These are phyloP conservation scores for Shiraia sp. DNA, from an alignment of 2,329 filamentous ascomycete species.

Conservation along the genomic window DNA sequence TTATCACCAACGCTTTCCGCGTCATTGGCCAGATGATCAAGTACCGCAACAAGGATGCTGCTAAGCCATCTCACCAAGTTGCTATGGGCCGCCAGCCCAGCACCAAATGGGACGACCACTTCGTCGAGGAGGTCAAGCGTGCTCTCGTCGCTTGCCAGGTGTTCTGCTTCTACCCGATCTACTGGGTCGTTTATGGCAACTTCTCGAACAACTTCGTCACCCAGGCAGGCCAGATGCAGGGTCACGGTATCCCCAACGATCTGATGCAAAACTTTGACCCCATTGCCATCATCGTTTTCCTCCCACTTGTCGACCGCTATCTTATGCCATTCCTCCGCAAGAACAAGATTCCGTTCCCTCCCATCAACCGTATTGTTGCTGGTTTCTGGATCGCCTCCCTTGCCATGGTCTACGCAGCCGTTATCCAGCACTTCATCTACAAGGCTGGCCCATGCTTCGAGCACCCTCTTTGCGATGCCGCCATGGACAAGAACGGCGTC, in stretches of 20 bases:
- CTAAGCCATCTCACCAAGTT: constrained; percentile 68
- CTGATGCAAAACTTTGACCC: constrained; percentile 54
- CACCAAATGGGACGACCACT: constrained; percentile 68
- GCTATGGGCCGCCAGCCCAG: constrained; percentile 52
- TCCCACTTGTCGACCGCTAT: constrained; percentile 49
- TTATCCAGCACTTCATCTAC: constrained; percentile 64
- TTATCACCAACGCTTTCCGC: constrained; percentile 57
- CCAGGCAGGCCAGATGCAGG: constrained; percentile 49
- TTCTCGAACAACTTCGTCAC: constrained; percentile 52
- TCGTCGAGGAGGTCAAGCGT: constrained; percentile 73
- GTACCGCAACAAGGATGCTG: constrained; percentile 60
- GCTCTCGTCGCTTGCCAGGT: constrained; percentile 69
- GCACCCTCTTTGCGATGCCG: constrained; percentile 40
- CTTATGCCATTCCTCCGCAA: constrained; percentile 51
- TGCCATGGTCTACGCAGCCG: constrained; percentile 59
- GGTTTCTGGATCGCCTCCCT: constrained; percentile 58
- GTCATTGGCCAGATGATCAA: constrained; percentile 62
- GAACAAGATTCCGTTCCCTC: constrained; percentile 48
- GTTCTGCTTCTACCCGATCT: constrained; percentile 57
- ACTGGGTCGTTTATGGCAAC: constrained; percentile 51
- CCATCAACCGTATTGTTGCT: constrained; percentile 59
- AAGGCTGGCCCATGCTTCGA: constrained; percentile 57
- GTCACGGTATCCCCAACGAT: constrained; percentile 53
- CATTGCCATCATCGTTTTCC: constrained; percentile 52
- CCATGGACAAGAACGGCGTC: constrained; percentile 29